Conservation (phyloP, 768 basidiomycete genomes). For the Termitomyces sp. region DNA sequence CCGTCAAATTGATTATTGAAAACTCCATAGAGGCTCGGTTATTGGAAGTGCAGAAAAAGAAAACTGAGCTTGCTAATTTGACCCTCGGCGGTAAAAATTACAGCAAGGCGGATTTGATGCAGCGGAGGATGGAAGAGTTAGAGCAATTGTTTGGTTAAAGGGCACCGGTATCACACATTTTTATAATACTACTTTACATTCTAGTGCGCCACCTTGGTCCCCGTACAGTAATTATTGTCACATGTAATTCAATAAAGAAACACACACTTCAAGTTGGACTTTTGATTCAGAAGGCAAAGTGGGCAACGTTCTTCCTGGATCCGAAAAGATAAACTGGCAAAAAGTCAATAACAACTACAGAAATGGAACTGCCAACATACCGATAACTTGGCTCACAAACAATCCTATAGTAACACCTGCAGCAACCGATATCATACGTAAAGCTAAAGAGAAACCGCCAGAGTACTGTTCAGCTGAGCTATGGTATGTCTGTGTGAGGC, state of each 20-base stretch:
- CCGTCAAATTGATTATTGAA: conserved; percentile 90
- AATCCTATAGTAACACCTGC: conserved; percentile 83
- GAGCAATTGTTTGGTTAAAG: conserved; percentile 59
- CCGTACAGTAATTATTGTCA: conserved; percentile 11
- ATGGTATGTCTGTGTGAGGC: conserved; percentile 55
- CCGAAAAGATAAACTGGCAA: conserved; percentile 65
- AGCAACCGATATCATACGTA: conserved; percentile 81
- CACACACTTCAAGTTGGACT: neutral
- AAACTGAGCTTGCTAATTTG: conserved; percentile 91
- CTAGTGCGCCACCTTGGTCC: conserved; percentile 17
- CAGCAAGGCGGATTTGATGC: conserved; percentile 83
- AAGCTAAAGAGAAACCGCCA: conserved; percentile 70
- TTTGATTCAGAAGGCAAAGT: conserved; percentile 62
- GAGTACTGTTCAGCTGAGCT: conserved; percentile 67
- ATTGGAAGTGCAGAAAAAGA: conserved; percentile 91
- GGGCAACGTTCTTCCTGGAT: conserved; percentile 62
- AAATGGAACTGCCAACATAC: conserved; percentile 18
- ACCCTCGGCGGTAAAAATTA: conserved; percentile 78
- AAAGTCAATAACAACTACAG: neutral
- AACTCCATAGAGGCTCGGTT: conserved; percentile 91
- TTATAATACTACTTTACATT: conserved; percentile 21
- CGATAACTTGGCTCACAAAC: conserved; percentile 72
- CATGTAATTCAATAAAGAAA: conserved; percentile 2
- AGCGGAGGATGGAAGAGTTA: conserved; percentile 86
- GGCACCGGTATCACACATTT: conserved; percentile 19